These are phyloP conservation scores for Suillus occidentalis DNA, from an alignment of 768 basidiomycete species.

Conservation along the genomic window DNA sequence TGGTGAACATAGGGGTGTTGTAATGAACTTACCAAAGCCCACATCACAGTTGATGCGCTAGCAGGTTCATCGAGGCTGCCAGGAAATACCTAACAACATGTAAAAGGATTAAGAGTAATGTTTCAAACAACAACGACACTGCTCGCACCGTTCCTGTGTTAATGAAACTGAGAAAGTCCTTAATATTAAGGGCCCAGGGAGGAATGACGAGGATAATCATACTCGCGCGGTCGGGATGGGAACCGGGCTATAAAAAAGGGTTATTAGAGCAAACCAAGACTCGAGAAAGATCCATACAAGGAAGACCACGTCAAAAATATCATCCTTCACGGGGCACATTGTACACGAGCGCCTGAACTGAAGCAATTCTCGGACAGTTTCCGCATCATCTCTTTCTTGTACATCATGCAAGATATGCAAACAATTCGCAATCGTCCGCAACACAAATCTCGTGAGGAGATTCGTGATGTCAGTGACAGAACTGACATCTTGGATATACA, in stretches of 20 bases:
- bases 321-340: neutral
- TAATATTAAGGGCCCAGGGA: conserved; percentile 5
- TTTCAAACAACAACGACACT: neutral
- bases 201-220: conserved; percentile 9
- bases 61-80: neutral
- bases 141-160: conserved; percentile 1
- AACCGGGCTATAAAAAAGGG: neutral
- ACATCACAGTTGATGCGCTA: neutral
- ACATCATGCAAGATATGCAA: conserved; percentile 1
- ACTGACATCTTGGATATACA: neutral
- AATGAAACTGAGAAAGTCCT: conserved; percentile 4
- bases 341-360: neutral
- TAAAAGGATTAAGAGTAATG: neutral
- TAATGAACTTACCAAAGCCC: conserved; percentile 6
- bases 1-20: neutral
- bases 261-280: neutral
- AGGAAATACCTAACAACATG: neutral
- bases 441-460: conserved; percentile 6
- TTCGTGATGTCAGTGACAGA: conserved; percentile 9
- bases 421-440: conserved; percentile 8
- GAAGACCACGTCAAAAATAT: neutral
- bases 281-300: neutral
- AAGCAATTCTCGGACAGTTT: neutral
- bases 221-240: neutral
- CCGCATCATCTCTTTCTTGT: neutral